Evolutionary conservation across 805 yeast species (phyloP).

Genomic region (Metschnikowia colocasiae): DNA sequence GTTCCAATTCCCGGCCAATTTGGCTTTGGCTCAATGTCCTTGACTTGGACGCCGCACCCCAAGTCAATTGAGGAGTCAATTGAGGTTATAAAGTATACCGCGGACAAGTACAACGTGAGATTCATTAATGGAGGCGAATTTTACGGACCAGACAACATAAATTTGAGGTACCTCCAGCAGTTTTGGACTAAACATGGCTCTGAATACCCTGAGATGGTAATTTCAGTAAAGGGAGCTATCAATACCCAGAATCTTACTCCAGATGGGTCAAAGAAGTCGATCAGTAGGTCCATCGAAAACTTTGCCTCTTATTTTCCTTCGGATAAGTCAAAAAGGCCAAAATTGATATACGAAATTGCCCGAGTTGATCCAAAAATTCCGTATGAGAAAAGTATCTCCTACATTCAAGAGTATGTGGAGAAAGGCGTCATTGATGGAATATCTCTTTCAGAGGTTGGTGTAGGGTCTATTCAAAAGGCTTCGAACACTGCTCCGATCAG

Average conservation of each 20-base stretch:
- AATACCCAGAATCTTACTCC: slow-evolving; percentile 41
- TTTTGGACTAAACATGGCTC: slow-evolving; percentile 61
- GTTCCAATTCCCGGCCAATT: slow-evolving; percentile 25
- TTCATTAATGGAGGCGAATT: slow-evolving; percentile 76
- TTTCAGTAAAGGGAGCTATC: slow-evolving; percentile 68
- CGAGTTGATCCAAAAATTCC: slow-evolving; percentile 60
- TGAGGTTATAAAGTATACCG: slow-evolving; percentile 43
- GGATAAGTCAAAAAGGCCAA: slow-evolving; percentile 30
- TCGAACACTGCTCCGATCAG: slow-evolving; percentile 52
- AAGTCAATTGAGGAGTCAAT: slow-evolving; percentile 51
- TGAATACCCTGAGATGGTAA: slow-evolving; percentile 47
- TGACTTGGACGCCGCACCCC: slow-evolving; percentile 66
- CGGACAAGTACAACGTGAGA: slow-evolving; percentile 45
- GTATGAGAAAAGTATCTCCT: slow-evolving; percentile 54
- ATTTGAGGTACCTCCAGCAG: slow-evolving; percentile 52
- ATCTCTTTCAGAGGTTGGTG: slow-evolving; percentile 71
- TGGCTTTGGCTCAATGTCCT: slow-evolving; percentile 81
- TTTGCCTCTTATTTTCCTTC: slow-evolving; percentile 29
- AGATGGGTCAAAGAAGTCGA: slow-evolving; percentile 45
- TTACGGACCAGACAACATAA: slow-evolving; percentile 55
- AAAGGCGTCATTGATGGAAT: slow-evolving; percentile 65
- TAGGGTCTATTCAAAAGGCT: slow-evolving; percentile 59
- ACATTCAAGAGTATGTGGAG: slow-evolving; percentile 56
- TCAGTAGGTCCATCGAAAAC: slow-evolving; percentile 47
- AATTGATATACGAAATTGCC: slow-evolving; percentile 58